Evolutionary conservation across 2,329 filamentous ascomycete species (phyloP), one percentile per base, ranked within the genome.

Genomic region (Fonsecaea nubica): DNA sequence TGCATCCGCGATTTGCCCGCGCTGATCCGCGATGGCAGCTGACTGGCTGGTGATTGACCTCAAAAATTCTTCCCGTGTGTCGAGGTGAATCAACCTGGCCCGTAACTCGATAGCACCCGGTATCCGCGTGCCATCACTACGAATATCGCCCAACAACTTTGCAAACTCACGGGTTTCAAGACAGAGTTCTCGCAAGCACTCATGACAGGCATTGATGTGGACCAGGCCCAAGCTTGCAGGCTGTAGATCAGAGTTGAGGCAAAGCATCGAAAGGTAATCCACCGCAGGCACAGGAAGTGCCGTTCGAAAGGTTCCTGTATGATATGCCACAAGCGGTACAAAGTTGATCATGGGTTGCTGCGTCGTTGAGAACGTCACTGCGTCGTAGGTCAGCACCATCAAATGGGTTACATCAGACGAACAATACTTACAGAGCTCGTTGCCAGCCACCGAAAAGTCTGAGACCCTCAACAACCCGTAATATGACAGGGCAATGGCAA

Each of bases 111-210:
- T 93, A 32, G 92, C 87, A 59, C 95, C 95, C 65, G 87, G 88
- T 72, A 97, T 92, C 66, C 93, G 90, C 68, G 88, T 89, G 25
- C 95, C 95, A 75, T 98, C 92, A 1, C 88, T 87, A 66, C 89
- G 87, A 73, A 99, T 93, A 76, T 99, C 96, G 61, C 96, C 95
- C 57, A 99, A 88, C 13, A 99, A 83, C 75, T 92, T 91, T 75
- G 93, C 94, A 78, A 98, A 99, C 76, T 99, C 95, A 71, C 94
- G 89, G 21, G 93, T 97, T 80, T 99, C 95, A n/a, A 99, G 85
- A 32, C 97, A 93, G 63, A 98, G 88, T 78, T 98, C 95, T 40
- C 93, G 91, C 64, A 99, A 83, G 6, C 93, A 94, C 78, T 97
- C 92, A 78, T 97, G 92, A 79, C 94, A 98, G 42, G 97, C 86